A percentile compares a stretch with the other conserved stretches of the same genome.
These are phyloP conservation scores for Amoebophrya sp. DNA, from an alignment of 169 alveolate genomes.

Conservation along the genomic window DNA sequence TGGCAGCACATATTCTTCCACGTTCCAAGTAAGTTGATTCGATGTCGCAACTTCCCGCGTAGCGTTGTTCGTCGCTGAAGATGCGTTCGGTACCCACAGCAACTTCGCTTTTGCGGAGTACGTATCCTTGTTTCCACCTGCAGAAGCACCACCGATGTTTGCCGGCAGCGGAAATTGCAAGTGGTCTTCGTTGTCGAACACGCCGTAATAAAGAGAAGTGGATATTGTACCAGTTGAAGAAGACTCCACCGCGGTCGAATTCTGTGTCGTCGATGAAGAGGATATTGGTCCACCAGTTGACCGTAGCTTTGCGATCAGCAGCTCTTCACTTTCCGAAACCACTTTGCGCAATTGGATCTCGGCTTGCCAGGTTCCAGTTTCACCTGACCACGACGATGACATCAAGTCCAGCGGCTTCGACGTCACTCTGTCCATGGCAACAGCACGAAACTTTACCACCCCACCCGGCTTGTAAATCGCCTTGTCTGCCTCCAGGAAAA, in stretches of 20 bases:
- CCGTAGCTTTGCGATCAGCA: background rate
- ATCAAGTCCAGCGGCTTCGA: background rate
- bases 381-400: background rate
- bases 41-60: background rate
- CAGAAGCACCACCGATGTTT: background rate
- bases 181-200: background rate
- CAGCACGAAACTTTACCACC: background rate
- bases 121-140: background rate
- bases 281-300: too few relatives aligned
- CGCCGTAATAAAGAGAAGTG: too few relatives aligned
- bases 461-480: background rate
- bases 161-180: background rate
- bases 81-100: background rate
- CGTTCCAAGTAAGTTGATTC: background rate
- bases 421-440: background rate
- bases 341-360: background rate
- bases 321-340: background rate
- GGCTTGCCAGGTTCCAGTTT: background rate
- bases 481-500: background rate
- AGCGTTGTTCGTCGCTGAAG: too few relatives aligned
- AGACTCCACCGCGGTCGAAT: too few relatives aligned
- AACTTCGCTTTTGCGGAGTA: background rate
- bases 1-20: background rate
- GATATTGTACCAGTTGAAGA: too few relatives aligned
- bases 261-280: too few relatives aligned